Evolutionary conservation across 2,329 filamentous ascomycete genomes (phyloP).

Genomic region (Ophiosphaerella herpotricha): DNA sequence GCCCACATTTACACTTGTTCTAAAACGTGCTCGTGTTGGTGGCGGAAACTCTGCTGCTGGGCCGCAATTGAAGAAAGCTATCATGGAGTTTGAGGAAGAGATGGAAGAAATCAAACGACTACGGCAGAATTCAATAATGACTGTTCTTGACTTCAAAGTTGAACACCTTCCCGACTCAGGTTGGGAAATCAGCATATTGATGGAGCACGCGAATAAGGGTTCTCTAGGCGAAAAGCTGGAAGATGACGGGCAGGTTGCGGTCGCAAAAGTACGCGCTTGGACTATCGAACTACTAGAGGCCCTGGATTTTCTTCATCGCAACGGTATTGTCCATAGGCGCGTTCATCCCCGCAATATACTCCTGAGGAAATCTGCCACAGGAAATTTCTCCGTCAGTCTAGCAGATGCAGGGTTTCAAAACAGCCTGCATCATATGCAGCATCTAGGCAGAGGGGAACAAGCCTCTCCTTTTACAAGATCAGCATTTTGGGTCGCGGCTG

Average conservation of each 20-base stretch:
- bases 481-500: slow-evolving; percentile 81
- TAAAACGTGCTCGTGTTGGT: slow-evolving; percentile 56
- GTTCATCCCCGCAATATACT: slow-evolving; percentile 82
- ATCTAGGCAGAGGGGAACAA: slow-evolving; percentile 56
- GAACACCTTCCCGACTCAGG: slow-evolving; percentile 51
- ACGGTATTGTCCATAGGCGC: slow-evolving; percentile 81
- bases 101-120: slow-evolving; percentile 77
- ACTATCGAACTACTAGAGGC: slow-evolving; percentile 91
- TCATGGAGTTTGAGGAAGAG: slow-evolving; percentile 76
- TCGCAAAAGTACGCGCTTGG: slow-evolving; percentile 81
- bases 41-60: slow-evolving; percentile 63
- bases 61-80: slow-evolving; percentile 72
- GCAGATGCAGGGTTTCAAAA: slow-evolving; percentile 74
- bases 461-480: slow-evolving; percentile 69
- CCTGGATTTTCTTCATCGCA: slow-evolving; percentile 82
- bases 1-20: slow-evolving; percentile 60
- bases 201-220: slow-evolving; percentile 78
- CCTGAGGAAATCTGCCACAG: slow-evolving; percentile 70
- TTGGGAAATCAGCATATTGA: slow-evolving; percentile 78
- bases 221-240: slow-evolving; percentile 82
- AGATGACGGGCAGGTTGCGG: slow-evolving; percentile 73
- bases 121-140: slow-evolving; percentile 75
- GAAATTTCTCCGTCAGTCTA: slow-evolving; percentile 71
- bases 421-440: slow-evolving; percentile 66
- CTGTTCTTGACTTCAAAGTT: slow-evolving; percentile 83